phyloP scores from a whole-genome alignment of 2,329 filamentous ascomycete genomes.

The Rasamsonia emersonii region DNA sequence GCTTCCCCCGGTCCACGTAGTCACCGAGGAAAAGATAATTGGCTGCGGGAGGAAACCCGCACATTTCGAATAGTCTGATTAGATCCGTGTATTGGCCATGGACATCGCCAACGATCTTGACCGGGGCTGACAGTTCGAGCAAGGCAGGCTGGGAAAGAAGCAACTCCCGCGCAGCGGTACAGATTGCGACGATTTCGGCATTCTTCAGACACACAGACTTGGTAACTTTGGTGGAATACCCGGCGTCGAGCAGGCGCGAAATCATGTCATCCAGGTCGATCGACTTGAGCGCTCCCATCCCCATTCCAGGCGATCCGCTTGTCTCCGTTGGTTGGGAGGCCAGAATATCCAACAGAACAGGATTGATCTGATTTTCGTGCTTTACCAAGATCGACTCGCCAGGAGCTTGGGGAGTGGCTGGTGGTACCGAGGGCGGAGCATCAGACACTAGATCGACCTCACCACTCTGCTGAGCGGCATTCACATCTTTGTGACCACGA shows the following conservation, averaged over 20 bases:
- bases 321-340: constrained; percentile 32
- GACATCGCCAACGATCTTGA: constrained; percentile 96
- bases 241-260: constrained; percentile 83
- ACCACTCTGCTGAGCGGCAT: constrained; percentile 71
- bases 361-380: constrained; percentile 62
- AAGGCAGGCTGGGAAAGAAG: constrained; percentile 88
- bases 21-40: constrained; percentile 95
- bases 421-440: constrained; percentile 61
- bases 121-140: constrained; percentile 82
- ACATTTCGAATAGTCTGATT: constrained; percentile 98
- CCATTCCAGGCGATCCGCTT: constrained; percentile 53
- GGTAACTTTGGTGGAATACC: constrained; percentile 92
- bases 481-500: constrained; percentile 66
- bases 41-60: constrained; percentile 81
- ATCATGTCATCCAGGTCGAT: constrained; percentile 97
- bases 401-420: constrained; percentile 56
- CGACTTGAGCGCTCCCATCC: constrained; percentile 83
- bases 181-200: constrained; percentile 91
- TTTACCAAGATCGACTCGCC: constrained; percentile 86
- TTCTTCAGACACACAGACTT: constrained; percentile 97
- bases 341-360: constrained; percentile 46
- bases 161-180: constrained; percentile 76
- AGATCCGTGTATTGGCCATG: constrained; percentile 95
- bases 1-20: constrained; percentile 94
- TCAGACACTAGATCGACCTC: constrained; percentile 95